These are phyloP conservation scores for Alternaria conjuncta DNA, from an alignment of 2,329 filamentous ascomycete genomes.

Conservation along the genomic window DNA sequence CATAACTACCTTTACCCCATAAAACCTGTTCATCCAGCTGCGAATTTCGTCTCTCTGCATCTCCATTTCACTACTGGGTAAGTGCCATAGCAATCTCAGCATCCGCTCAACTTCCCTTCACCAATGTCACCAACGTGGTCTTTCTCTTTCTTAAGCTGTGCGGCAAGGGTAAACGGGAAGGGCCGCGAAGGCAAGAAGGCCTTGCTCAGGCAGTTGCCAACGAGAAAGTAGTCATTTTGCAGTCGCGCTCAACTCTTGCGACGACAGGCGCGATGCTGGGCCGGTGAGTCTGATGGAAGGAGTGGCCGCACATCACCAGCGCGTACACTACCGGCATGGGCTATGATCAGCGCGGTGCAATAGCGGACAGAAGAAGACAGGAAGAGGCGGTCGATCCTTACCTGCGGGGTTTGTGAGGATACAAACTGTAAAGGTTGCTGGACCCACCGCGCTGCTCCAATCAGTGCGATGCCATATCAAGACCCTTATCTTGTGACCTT, in stretches of 20 bases:
- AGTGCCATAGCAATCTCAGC: neutral
- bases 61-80: neutral
- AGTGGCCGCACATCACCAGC: neutral
- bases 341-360: neutral
- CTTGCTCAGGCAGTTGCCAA: neutral
- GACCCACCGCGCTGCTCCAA: neutral
- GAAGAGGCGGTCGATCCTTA: neutral
- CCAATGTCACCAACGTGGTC: neutral
- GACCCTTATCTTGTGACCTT: constrained; percentile 15
- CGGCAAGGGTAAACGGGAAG: neutral
- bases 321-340: neutral
- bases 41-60: neutral
- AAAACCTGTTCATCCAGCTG: neutral
- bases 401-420: neutral
- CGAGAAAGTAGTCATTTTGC: neutral
- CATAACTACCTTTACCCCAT: rapidly evolving
- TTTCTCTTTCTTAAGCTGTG: neutral
- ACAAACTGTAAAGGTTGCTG: neutral
- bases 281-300: neutral
- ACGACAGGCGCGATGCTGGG: neutral
- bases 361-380: neutral
- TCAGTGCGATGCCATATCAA: neutral
- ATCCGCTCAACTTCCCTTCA: neutral
- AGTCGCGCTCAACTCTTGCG: neutral
- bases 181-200: neutral